Percentiles rank a stretch among this genome's conserved stretches.
These are phyloP conservation scores for Trichosporon inkin DNA, from an alignment of 1,284 basidiomycete species.

Conservation along the genomic window DNA sequence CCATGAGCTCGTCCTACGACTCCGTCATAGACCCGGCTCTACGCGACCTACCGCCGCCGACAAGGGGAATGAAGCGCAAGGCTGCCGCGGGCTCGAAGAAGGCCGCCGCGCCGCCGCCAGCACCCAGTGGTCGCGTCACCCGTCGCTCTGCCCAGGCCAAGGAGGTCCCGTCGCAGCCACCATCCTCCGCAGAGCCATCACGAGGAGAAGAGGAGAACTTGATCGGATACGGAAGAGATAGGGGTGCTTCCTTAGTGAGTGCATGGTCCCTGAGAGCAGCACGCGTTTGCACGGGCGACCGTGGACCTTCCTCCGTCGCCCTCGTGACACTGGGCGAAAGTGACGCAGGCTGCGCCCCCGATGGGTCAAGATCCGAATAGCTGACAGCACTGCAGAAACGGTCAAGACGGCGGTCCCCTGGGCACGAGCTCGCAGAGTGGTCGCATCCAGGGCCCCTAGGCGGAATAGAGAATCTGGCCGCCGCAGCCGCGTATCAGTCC, in stretches of 20 bases:
- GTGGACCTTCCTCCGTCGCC: conserved; percentile 12
- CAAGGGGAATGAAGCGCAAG: conserved; percentile 18
- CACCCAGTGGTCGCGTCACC: not conserved
- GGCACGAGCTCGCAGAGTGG: not conserved
- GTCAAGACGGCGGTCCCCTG: conserved; percentile 15
- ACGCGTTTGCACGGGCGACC: conserved; percentile 8
- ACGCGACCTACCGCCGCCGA: conserved; percentile 11
- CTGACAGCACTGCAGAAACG: conserved; percentile 18
- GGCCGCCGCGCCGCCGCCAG: not conserved
- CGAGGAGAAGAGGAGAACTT: conserved; percentile 40
- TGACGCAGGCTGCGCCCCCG: not conserved
- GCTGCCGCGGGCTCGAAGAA: not conserved
- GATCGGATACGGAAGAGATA: conserved; percentile 23
- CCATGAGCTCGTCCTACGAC: conserved; percentile 7
- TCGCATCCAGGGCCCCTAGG: conserved; percentile 13
- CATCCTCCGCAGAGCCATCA: conserved; percentile 22
- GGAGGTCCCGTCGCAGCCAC: not conserved
- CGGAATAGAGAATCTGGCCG: conserved; percentile 28
- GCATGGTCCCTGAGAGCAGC: too few relatives aligned
- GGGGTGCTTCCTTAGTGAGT: conserved; percentile 7
- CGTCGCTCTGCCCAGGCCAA: conserved; percentile 1
- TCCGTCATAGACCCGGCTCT: conserved; percentile 19
- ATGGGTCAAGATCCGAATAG: too few relatives aligned
- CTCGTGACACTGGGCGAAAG: not conserved
- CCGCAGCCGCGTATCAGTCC: conserved; percentile 21